Conservation (phyloP, 345 rosid species). For the Populus ilicifolia region DNA sequence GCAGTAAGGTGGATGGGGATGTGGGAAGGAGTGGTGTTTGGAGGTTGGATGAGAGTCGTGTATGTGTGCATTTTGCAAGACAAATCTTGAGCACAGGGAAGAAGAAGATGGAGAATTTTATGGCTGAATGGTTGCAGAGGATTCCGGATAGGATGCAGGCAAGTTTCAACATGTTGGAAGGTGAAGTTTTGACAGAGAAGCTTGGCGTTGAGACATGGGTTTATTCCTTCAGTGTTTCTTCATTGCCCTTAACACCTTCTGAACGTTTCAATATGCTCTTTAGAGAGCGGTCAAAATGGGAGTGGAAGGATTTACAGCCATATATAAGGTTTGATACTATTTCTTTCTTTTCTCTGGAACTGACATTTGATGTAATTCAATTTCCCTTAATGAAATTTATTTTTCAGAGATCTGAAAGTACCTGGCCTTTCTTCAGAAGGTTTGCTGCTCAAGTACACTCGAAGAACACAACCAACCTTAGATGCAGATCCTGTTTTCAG, state of each 20-base stretch:
- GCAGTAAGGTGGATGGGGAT: constrained; percentile 38
- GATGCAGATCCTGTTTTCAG: constrained; percentile 75
- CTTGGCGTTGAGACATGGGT: constrained; percentile 74
- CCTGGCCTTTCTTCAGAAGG: constrained; percentile 87
- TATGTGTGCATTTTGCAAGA: constrained; percentile 75
- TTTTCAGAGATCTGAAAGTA: constrained; percentile 69
- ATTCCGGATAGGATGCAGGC: constrained; percentile 67
- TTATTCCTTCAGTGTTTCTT: constrained; percentile 56
- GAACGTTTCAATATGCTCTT: constrained; percentile 70
- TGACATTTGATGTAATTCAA: background rate
- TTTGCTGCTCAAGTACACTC: constrained; percentile 75
- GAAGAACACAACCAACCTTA: constrained; percentile 60
- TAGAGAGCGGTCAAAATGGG: constrained; percentile 76
- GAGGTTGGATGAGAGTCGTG: constrained; percentile 64
- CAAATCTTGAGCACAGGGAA: constrained; percentile 55
- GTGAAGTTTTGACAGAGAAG: constrained; percentile 83
- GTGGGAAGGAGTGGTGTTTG: constrained; percentile 32
- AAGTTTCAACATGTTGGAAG: constrained; percentile 72
- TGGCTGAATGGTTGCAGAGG: constrained; percentile 62
- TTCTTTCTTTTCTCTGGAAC: background rate
- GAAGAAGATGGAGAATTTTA: constrained; percentile 57
- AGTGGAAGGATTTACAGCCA: constrained; percentile 82
- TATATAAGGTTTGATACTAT: constrained; percentile 56
- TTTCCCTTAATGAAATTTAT: background rate
- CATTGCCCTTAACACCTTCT: constrained; percentile 67